phyloP scores from a whole-genome alignment of 768 basidiomycete genomes.

The Lactifluus echinatus region DNA sequence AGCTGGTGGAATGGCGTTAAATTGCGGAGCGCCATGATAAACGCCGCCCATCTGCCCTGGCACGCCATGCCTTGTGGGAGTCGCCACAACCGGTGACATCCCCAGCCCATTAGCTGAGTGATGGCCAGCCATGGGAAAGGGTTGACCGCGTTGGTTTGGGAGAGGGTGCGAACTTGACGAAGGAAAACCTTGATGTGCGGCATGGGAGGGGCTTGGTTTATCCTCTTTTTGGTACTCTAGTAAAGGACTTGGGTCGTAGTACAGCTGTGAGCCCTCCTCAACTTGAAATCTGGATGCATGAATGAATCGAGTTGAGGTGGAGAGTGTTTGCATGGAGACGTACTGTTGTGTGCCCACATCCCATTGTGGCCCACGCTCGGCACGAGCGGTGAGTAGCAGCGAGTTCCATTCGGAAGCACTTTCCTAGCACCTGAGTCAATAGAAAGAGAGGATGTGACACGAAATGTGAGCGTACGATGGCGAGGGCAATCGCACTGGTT shows the following conservation, averaged over 20 bases:
- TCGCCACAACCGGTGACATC: conserved; percentile 15
- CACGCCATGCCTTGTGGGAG: conserved; percentile 25
- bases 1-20: conserved; percentile 30
- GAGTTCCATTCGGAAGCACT: conserved; percentile 86
- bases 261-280: conserved; percentile 61
- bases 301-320: not conserved
- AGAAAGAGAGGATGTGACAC: too few species aligned
- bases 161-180: conserved; percentile 21
- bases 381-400: conserved; percentile 64
- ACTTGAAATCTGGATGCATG: conserved; percentile 53
- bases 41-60: conserved; percentile 23
- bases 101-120: conserved; percentile 19
- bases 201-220: conserved; percentile 6
- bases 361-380: conserved; percentile 80
- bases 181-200: not conserved
- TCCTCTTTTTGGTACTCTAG: conserved; percentile 26
- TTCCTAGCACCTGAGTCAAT: conserved; percentile 36
- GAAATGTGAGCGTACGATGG: conserved; percentile 45
- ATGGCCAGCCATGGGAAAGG: conserved; percentile 11
- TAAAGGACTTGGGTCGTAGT: conserved; percentile 52
- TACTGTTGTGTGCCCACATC: conserved; percentile 82
- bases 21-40: conserved; percentile 23
- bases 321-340: conserved; percentile 24
- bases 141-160: conserved; percentile 4
- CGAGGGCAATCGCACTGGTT: conserved; percentile 41